A percentile compares a stretch with the other conserved stretches of the same genome.
Evolutionary conservation across 2,329 filamentous ascomycete species (phyloP).

Genomic region (Endoconidiophora polonica): DNA sequence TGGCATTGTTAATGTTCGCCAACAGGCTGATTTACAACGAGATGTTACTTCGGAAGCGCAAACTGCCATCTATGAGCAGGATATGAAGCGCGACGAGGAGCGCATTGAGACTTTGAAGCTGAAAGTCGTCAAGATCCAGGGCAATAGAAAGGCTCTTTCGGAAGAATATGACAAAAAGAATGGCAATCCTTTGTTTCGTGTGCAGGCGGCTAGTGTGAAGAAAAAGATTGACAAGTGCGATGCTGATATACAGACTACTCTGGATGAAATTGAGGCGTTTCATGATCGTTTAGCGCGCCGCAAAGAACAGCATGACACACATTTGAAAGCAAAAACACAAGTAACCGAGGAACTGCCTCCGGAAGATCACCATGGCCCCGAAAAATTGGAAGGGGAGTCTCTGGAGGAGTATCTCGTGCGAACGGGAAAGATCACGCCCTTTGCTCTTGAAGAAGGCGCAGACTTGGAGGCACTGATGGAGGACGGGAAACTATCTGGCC

Average conservation of each 20-base stretch:
- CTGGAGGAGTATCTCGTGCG: conserved; percentile 81
- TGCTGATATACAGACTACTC: conserved; percentile 44
- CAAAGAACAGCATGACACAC: conserved; percentile 31
- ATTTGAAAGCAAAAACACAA: conserved; percentile 40
- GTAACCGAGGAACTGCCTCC: not conserved
- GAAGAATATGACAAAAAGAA: conserved; percentile 28
- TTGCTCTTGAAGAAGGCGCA: conserved; percentile 51
- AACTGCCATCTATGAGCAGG: conserved; percentile 40
- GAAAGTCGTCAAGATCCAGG: conserved; percentile 44
- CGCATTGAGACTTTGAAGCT: conserved; percentile 42
- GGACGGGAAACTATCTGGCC: conserved; percentile 17
- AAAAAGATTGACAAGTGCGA: conserved; percentile 45
- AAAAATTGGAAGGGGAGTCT: conserved; percentile 43
- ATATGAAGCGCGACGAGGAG: conserved; percentile 45
- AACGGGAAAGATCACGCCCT: conserved; percentile 94
- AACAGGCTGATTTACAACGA: conserved; percentile 80
- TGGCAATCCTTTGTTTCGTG: conserved; percentile 17
- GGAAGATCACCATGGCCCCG: conserved; percentile 2
- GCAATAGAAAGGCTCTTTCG: conserved; percentile 29
- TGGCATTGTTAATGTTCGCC: conserved; percentile 35
- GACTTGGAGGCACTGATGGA: conserved; percentile 49
- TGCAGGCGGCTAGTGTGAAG: conserved; percentile 32
- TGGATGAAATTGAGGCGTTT: conserved; percentile 65
- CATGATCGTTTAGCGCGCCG: conserved; percentile 58
- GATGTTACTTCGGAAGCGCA: conserved; percentile 57